Base-by-base conservation (phyloP, 805 yeast species). In the Wickerhamomyces alni region DNA sequence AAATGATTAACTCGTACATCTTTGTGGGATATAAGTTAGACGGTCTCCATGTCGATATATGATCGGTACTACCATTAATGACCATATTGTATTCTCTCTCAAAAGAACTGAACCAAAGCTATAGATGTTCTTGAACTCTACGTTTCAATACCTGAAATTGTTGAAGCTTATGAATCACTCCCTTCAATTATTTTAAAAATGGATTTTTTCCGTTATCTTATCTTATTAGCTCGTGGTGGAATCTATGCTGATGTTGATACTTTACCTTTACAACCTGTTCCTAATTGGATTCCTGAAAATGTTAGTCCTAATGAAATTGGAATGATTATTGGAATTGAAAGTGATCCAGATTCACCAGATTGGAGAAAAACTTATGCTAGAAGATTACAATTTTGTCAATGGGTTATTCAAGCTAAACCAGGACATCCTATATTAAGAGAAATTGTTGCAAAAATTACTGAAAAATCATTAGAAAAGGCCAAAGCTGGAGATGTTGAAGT, bases 181-280 rank as follows among this genome's bases (percentile, higher is more conserved):
- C 93, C 93, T 1, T 77, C 80, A 33, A 72, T 75, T 16, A 74
- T 82, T 17, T 61, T 84, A 37, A 79, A 72, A 52, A 75, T 82
- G 75, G 91, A 84, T 57, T 83, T 83, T 47, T 83, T 82, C 69
- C 69, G 87, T 46, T 84, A 82, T 53, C 62, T 84, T 53, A 75
- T 84, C 35, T 59, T 84, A 17, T 73, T 70, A 41, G 87, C 89
- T 11, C 75, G 79, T 50, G 94, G 94, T 41, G 94, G 94, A 40
- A 81, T 82, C 17, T 84, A 82, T 56, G 83, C 89, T 2, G 94
- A 84, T 59, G 80, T 82, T 42, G 93, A 84, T 58, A 84, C 94
- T 0, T 64, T 69, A 42, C 91, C 91, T 1, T 61, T 84, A 47
- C 87, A 81, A 56, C 87, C 93, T 1, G 74, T 84, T 31, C 93